Percentiles rank a stretch among this genome's conserved stretches.
Evolutionary conservation across 2,329 filamentous ascomycete genomes (phyloP).

Genomic region (Ophiostoma quercus): DNA sequence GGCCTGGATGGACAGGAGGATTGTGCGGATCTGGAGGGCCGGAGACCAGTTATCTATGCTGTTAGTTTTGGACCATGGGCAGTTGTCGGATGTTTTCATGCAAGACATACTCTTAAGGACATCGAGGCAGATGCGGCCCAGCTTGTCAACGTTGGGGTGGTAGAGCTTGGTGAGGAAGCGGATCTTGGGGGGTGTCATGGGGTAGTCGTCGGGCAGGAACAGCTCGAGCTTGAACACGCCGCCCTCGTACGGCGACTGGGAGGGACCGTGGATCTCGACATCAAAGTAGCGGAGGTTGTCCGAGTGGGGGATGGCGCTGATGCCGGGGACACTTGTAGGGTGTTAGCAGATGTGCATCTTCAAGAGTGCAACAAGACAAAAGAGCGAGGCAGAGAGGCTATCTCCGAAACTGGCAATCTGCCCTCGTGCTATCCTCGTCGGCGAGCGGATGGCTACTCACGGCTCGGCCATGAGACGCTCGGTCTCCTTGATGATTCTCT

Average conservation of each 20-base stretch:
- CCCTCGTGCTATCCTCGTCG: not conserved
- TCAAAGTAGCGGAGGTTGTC: conserved; percentile 98
- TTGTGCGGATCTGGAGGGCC: conserved; percentile 94
- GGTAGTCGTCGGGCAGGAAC: conserved; percentile 97
- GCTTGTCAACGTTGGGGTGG: conserved; percentile 96
- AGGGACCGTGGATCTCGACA: conserved; percentile 73
- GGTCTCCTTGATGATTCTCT: conserved; percentile 97
- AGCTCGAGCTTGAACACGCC: conserved; percentile 96
- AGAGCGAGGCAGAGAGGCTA: not conserved
- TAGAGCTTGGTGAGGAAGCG: conserved; percentile 99
- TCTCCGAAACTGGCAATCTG: not conserved
- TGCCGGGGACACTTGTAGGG: conserved; percentile 78
- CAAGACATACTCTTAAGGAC: conserved; percentile 75
- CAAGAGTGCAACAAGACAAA: not conserved
- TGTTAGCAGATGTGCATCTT: not conserved
- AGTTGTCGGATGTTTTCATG: not conserved
- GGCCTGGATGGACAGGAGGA: conserved; percentile 96
- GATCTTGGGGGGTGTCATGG: conserved; percentile 98
- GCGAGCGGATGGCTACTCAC: conserved; percentile 49
- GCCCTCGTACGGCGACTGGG: conserved; percentile 68
- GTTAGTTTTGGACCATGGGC: not conserved
- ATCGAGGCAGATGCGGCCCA: conserved; percentile 94
- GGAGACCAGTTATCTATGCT: conserved; percentile 91
- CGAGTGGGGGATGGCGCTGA: conserved; percentile 91
- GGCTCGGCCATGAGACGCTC: conserved; percentile 95